phyloP scores from a whole-genome alignment of 2,329 filamentous ascomycete species.

The Thelonectria rubi region DNA sequence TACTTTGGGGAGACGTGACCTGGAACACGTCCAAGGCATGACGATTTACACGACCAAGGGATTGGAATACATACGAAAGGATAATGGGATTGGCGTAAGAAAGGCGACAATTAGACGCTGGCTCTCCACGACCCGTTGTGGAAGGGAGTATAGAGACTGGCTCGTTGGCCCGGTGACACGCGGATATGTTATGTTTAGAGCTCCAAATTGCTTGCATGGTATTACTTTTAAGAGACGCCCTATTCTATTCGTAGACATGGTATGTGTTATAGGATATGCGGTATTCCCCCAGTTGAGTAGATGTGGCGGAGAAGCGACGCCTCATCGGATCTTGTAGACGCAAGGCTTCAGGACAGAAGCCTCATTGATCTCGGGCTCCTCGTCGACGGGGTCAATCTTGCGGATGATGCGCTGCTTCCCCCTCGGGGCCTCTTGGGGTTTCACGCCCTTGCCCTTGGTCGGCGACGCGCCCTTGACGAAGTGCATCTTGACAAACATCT shows the following conservation, averaged over 20 bases:
- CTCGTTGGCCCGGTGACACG: conserved; percentile 22
- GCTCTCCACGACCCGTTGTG: conserved; percentile 21
- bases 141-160: conserved; percentile 35
- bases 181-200: conserved; percentile 24
- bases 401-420: conserved; percentile 64
- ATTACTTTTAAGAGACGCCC: conserved; percentile 23
- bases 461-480: conserved; percentile 87
- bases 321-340: conserved; percentile 88
- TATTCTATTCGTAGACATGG: conserved; percentile 22
- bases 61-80: conserved; percentile 12
- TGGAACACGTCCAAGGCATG: conserved; percentile 17
- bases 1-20: conserved; percentile 60
- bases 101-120: conserved; percentile 38
- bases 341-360: conserved; percentile 84
- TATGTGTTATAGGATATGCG: conserved; percentile 25
- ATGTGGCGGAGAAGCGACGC: conserved; percentile 13
- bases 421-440: conserved; percentile 64
- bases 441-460: conserved; percentile 77
- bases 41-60: conserved; percentile 25
- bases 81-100: conserved; percentile 22
- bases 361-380: conserved; percentile 72
- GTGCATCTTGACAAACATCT: conserved; percentile 98
- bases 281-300: conserved; percentile 31
- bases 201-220: conserved; percentile 26
- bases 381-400: conserved; percentile 62